These are phyloP conservation scores for Jacaranda copaia DNA, from an alignment of 257 asterid genomes.

Conservation along the genomic window DNA sequence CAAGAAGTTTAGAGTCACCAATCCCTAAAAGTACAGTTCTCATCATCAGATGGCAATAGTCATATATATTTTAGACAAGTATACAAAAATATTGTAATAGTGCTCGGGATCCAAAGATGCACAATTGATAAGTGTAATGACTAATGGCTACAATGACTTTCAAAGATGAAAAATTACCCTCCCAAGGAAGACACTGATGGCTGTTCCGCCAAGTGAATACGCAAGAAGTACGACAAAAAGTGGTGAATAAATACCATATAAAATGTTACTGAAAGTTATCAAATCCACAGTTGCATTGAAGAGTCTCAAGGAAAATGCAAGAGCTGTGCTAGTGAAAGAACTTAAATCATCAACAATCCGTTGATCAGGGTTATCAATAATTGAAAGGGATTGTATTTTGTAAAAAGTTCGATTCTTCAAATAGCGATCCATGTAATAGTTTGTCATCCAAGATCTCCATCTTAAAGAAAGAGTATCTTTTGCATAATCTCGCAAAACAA, in stretches of 20 bases:
- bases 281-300: constrained; percentile 89
- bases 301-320: constrained; percentile 79
- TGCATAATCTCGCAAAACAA: constrained; percentile 91
- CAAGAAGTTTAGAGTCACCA: constrained; percentile 82
- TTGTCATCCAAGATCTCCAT: constrained; percentile 98
- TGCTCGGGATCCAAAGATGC: background rate
- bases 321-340: constrained; percentile 91
- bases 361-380: constrained; percentile 94
- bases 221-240: constrained; percentile 79
- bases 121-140: background rate
- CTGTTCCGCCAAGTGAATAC: constrained; percentile 92
- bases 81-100: background rate
- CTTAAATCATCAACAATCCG: constrained; percentile 93
- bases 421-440: constrained; percentile 87
- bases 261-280: constrained; percentile 89
- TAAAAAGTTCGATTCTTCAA: constrained; percentile 78
- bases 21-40: constrained; percentile 54
- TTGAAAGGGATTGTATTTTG: constrained; percentile 85
- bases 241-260: constrained; percentile 90
- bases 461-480: constrained; percentile 88
- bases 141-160: background rate
- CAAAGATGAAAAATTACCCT: constrained; percentile 57
- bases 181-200: constrained; percentile 84
- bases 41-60: constrained; percentile 21
- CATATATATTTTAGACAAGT: background rate